Conservation (phyloP, 2,329 filamentous ascomycete genomes). For the Colletotrichum lindemuthianum region DNA sequence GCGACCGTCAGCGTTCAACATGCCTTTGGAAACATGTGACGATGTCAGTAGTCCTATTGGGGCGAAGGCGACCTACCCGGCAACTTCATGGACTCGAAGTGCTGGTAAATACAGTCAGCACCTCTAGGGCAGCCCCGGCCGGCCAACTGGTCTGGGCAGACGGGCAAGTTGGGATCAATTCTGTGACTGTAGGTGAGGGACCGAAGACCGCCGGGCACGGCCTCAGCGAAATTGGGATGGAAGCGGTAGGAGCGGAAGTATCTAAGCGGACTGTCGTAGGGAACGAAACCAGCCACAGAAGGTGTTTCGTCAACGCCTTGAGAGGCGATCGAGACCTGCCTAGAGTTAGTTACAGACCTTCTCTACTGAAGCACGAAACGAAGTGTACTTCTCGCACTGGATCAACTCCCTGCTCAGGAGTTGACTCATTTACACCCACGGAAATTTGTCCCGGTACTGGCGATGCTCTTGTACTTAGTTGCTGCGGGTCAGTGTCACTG, state of each 20-base stretch:
- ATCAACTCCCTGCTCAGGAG: conserved; percentile 41
- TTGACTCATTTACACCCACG: conserved; percentile 35
- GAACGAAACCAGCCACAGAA: conserved; percentile 44
- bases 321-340: too few relatives aligned
- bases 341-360: too few relatives aligned
- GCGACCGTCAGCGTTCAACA: conserved; percentile 58
- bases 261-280: conserved; percentile 86
- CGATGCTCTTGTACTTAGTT: conserved; percentile 37
- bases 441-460: conserved; percentile 37
- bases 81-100: conserved; percentile 78
- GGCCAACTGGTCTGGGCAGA: conserved; percentile 81
- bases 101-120: conserved; percentile 77
- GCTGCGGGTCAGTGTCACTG: conserved; percentile 42
- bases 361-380: conserved; percentile 39
- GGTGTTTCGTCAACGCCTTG: conserved; percentile 22
- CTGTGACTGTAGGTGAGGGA: conserved; percentile 94
- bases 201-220: conserved; percentile 79
- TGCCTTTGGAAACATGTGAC: conserved; percentile 46
- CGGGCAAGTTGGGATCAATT: conserved; percentile 77
- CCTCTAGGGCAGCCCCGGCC: conserved; percentile 78
- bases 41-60: conserved; percentile 31
- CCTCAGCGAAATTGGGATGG: conserved; percentile 78
- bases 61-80: conserved; percentile 71
- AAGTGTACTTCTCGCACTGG: conserved; percentile 56
- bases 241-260: conserved; percentile 91